Evolutionary conservation across 805 yeast species (phyloP).

Genomic region (Ascoidea asiatica): DNA sequence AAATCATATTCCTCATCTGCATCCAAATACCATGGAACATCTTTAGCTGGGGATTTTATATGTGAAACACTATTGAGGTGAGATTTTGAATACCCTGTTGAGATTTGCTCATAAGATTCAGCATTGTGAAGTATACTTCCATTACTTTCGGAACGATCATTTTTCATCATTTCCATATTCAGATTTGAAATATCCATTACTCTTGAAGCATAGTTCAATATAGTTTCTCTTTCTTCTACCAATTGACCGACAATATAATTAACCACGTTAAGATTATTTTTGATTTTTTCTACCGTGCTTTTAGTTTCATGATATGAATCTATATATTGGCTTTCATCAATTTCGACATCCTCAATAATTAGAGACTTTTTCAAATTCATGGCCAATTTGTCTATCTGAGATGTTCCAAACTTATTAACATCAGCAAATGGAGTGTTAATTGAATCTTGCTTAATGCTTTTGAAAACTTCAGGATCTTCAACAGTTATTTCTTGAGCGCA

Average conservation of each 20-base stretch:
- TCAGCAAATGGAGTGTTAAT: constrained; percentile 12
- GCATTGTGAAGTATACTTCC: not conserved
- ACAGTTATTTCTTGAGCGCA: constrained; percentile 58
- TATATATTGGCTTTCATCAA: constrained; percentile 21
- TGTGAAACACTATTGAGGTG: not conserved
- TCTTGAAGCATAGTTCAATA: constrained; percentile 61
- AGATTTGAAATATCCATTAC: constrained; percentile 40
- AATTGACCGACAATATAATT: constrained; percentile 36
- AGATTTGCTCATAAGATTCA: not conserved
- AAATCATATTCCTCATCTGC: constrained; percentile 48
- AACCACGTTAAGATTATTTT: constrained; percentile 21
- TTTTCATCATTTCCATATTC: constrained; percentile 4
- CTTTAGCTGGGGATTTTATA: constrained; percentile 16
- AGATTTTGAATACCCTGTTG: not conserved
- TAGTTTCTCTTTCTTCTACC: constrained; percentile 56
- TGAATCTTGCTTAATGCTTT: constrained; percentile 45
- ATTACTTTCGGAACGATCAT: constrained; percentile 6
- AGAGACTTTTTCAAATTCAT: constrained; percentile 31
- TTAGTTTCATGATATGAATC: constrained; percentile 18
- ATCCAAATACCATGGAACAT: constrained; percentile 60
- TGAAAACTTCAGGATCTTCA: constrained; percentile 64
- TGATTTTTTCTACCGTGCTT: constrained; percentile 19
- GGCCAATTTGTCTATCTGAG: constrained; percentile 29
- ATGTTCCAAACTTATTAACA: constrained; percentile 25
- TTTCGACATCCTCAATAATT: constrained; percentile 30